phyloP scores from a whole-genome alignment of 495 filamentous ascomycete species.

The Trichoderma asperelloides region DNA sequence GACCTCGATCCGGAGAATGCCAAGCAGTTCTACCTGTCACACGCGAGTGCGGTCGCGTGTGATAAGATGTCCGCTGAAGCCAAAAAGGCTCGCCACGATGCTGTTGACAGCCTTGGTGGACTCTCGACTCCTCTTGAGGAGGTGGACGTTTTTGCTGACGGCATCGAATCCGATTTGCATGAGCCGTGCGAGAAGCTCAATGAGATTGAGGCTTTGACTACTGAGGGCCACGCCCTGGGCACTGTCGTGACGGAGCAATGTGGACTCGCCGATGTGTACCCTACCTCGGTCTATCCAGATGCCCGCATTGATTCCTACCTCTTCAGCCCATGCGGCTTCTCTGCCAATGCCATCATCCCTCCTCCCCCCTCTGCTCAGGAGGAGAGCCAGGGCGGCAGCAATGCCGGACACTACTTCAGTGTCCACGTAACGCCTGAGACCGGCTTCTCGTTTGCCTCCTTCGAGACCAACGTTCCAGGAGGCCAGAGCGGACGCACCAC shows the following conservation, averaged over 20 bases:
- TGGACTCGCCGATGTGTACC: slow-evolving; percentile 85
- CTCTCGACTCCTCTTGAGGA: slow-evolving; percentile 24
- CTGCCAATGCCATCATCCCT: slow-evolving; percentile 93
- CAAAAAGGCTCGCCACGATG: slow-evolving; percentile 45
- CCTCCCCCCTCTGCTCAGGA: slow-evolving; percentile 50
- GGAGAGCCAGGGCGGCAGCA: slow-evolving; percentile 30
- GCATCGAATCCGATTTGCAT: slow-evolving; percentile 52
- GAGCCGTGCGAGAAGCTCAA: slow-evolving; percentile 47
- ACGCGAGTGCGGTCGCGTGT: slow-evolving; percentile 85
- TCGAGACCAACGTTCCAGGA: slow-evolving; percentile 97
- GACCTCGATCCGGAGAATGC: slow-evolving; percentile 89
- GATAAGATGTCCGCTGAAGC: slow-evolving; percentile 58
- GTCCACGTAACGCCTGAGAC: slow-evolving; percentile 98
- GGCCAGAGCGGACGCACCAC: slow-evolving; percentile 81
- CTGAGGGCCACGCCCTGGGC: slow-evolving; percentile 89
- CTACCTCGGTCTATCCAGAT: slow-evolving; percentile 78
- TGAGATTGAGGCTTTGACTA: slow-evolving; percentile 66
- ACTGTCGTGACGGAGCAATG: slow-evolving; percentile 86
- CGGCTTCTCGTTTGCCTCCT: slow-evolving; percentile 96
- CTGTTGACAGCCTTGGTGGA: slow-evolving; percentile 42
- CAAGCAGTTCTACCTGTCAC: slow-evolving; percentile 90
- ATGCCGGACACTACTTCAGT: slow-evolving; percentile 84
- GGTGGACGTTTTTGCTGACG: slow-evolving; percentile 73
- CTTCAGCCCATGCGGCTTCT: slow-evolving; percentile 96
- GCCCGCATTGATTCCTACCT: slow-evolving; percentile 93